These are phyloP conservation scores for Lippia alba DNA, from an alignment of 305 asterid species.

Conservation along the genomic window DNA sequence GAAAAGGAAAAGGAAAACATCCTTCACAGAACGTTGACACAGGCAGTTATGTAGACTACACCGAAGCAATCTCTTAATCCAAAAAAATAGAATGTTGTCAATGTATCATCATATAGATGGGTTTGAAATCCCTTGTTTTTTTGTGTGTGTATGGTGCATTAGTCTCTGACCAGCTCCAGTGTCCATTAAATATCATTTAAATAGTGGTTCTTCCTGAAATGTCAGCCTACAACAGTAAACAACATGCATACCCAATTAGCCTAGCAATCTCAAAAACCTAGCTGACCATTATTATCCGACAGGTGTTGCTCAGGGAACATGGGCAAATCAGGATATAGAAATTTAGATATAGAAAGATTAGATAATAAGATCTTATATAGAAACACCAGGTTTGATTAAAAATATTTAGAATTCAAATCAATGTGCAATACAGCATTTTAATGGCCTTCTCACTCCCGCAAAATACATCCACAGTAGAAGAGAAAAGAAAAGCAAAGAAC, in stretches of 20 bases:
- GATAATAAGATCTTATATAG: not conserved
- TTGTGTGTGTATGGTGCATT: conserved; percentile 8
- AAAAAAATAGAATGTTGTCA: not conserved
- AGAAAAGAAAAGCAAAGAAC: not conserved
- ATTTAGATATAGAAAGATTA: conserved; percentile 1
- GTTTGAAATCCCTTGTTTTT: not conserved
- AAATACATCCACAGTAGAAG: conserved; percentile 7
- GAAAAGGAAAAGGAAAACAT: conserved; percentile 15
- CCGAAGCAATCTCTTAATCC: not conserved
- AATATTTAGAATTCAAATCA: conserved; percentile 16
- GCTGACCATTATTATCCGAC: conserved; percentile 16
- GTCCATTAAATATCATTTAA: conserved; percentile 14
- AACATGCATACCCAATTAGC: conserved; percentile 4
- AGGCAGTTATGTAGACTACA: not conserved
- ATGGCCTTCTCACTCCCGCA: conserved; percentile 27
- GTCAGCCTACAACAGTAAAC: conserved; percentile 27
- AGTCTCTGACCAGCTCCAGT: not conserved
- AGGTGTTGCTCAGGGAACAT: conserved; percentile 14
- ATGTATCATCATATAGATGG: not conserved
- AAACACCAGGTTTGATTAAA: conserved; percentile 13
- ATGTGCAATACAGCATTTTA: conserved; percentile 23
- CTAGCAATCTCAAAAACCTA: conserved; percentile 3
- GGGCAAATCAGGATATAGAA: not conserved
- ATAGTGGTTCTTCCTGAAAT: not conserved
- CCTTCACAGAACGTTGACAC: conserved; percentile 12